Base-by-base conservation (phyloP, 2,329 filamentous ascomycete species). In the Fusarium metavorans region DNA sequence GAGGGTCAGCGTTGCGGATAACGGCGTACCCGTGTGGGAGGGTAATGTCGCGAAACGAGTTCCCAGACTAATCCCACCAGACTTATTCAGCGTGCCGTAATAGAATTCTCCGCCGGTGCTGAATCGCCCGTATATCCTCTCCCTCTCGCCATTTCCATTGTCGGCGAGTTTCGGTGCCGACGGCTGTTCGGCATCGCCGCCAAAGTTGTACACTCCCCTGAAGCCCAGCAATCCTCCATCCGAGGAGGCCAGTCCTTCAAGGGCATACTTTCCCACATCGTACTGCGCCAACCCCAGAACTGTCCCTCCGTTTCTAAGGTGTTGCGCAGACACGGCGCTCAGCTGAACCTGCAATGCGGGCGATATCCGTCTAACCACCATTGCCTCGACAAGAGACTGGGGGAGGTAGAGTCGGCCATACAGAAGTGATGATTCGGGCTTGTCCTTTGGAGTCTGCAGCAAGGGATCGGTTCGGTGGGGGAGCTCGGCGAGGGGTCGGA, bases 51-150 rank as follows among this genome's bases (percentile, higher is more conserved):
- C 94, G 82, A 98, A 99, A 59, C 97, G 91, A 57, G 95, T 87
- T 8, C 95, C 97, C 10, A 97, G 90, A 73, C 95, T 98, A 81
- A 98, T 91, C 56, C 97, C 97, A 58, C 96, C 94, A 25, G 95
- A 95, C 81, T 98, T 98, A 82, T 98, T 98, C 68, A 98, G 85
- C 1, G 95, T 93, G 25, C 96, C 97, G 85, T 99, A 99, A 85
- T 98, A 99, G 39, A 97, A 88, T 83, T 99, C 97, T 65, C 92
- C 96, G 39, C 97, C 97, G 4, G 94, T 94, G 79, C 94, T 97
- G 81, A 98, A 95, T 23, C 96, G 92, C 10, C 94, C 95, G 85
- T 91, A 93, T 68, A 92, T 90, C 76, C 88, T 90, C 80, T 93
- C 91, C 68, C 83, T 85, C 50, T 90, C 86, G 0, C 77, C 72